Conservation (phyloP, 306 rosid genomes). For the Adenanthera pavonina region DNA sequence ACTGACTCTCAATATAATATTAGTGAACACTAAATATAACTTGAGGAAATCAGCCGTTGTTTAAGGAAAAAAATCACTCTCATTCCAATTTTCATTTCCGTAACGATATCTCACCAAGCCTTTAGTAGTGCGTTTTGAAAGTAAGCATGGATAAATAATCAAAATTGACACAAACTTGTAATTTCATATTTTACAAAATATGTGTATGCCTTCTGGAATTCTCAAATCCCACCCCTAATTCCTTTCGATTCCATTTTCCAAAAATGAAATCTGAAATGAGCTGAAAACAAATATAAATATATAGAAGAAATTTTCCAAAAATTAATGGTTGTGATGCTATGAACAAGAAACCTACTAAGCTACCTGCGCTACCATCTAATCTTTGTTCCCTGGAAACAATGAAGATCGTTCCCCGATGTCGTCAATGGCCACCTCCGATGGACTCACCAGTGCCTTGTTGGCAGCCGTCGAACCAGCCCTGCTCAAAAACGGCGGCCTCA, state of each 20-base stretch:
- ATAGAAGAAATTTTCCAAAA: not conserved
- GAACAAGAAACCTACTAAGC: not conserved
- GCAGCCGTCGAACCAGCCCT: conserved; percentile 24
- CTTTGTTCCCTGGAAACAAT: conserved; percentile 13
- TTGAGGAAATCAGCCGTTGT: no score
- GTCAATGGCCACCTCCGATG: not conserved
- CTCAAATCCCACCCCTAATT: not conserved
- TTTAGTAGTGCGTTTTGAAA: not conserved
- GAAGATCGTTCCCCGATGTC: conserved; percentile 43
- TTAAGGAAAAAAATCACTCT: no score
- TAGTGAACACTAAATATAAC: no score
- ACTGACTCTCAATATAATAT: no score
- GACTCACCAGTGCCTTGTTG: conserved; percentile 6
- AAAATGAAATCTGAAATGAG: not conserved
- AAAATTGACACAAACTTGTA: not conserved
- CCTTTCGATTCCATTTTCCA: not conserved
- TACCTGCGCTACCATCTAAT: not conserved
- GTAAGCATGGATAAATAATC: not conserved
- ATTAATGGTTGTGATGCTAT: not conserved
- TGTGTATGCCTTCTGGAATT: not conserved
- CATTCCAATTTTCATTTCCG: no score
- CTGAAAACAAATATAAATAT: not conserved
- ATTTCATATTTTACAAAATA: not conserved
- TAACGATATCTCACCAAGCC: no score
- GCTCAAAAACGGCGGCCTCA: conserved; percentile 41